phyloP scores from a whole-genome alignment of 306 rosid genomes.

The Echinosophora koreensis region DNA sequence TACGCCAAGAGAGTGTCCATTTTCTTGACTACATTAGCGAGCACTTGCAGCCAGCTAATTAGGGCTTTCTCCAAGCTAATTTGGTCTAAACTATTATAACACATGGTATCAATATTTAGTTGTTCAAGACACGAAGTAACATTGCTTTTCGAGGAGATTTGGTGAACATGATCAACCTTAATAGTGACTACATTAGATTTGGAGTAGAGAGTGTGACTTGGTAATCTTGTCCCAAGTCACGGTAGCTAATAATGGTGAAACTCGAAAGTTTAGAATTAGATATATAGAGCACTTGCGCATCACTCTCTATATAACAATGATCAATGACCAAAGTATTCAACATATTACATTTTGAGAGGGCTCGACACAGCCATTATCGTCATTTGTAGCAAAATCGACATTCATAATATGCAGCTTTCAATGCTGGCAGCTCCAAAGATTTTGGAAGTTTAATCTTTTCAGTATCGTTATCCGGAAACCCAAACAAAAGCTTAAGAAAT shows the following conservation, averaged over 20 bases:
- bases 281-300: conserved; percentile 14
- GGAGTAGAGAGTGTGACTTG: conserved; percentile 38
- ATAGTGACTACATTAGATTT: conserved; percentile 14
- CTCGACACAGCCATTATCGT: not conserved
- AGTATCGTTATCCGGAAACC: not conserved
- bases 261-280: conserved; percentile 36
- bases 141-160: not conserved
- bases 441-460: not conserved
- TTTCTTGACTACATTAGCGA: conserved; percentile 32
- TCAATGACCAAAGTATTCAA: not conserved
- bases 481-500: not conserved
- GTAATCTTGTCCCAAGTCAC: conserved; percentile 2
- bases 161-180: conserved; percentile 19
- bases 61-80: not conserved
- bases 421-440: not conserved
- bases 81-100: too few species aligned
- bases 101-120: conserved; percentile 23
- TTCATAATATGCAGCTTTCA: not conserved
- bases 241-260: conserved; percentile 8
- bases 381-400: not conserved
- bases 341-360: not conserved
- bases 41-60: conserved; percentile 33
- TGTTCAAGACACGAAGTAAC: conserved; percentile 31
- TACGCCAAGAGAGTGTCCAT: conserved; percentile 42
- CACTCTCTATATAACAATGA: not conserved